Evolutionary conservation across 2,329 filamentous ascomycete species (phyloP), one percentile per base, ranked within the genome.

Genomic region (Trichoderma arundinaceum): DNA sequence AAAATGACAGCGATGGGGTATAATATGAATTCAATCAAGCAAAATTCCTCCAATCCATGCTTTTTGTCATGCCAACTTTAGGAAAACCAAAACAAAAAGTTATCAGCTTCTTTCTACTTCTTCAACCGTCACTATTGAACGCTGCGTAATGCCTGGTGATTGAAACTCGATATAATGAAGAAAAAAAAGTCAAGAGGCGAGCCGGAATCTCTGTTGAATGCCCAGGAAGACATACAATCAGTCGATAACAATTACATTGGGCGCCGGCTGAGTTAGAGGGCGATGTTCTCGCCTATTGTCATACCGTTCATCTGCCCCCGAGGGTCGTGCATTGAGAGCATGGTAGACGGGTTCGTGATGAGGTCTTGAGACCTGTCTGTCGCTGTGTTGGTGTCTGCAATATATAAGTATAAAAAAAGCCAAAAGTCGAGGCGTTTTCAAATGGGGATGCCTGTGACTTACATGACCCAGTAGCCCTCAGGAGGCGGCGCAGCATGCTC

Each of bases 391-490:
- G 67, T 59, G 66, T 63, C 70, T 73, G 53, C 19, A 41, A 54
- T 28, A 17, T 38, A 66, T 74, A 33, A 74, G 72, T n/a, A 62
- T 35, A 3, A 22, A 7, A 33, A 38, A 60, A 58, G 38, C 39
- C 4, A 15, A 8, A 28, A 32, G 13, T 4, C 7, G 10, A 10
- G 12, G 5, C 12, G 38, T 22, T 28, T 4, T 28, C 3, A 2
- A 19, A 19, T 9, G 12, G 32, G 15, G 53, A 17, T 19, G 44
- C 17, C 19, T 43, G 3, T 49, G 59, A 69, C 73, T 69, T 68
- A 74, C 73, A 72, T 64, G 38, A 73, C 71, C 66, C 66, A 67
- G n/a, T 69, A 71, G 53, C 65, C 66, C 38, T 72, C 68, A 12
- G 66, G 49, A 67, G 67, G 52, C 56, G 66, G 38, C 58, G 65